Base-by-base conservation (phyloP, 1,284 basidiomycete genomes). In the Coriolopsis trogii region DNA sequence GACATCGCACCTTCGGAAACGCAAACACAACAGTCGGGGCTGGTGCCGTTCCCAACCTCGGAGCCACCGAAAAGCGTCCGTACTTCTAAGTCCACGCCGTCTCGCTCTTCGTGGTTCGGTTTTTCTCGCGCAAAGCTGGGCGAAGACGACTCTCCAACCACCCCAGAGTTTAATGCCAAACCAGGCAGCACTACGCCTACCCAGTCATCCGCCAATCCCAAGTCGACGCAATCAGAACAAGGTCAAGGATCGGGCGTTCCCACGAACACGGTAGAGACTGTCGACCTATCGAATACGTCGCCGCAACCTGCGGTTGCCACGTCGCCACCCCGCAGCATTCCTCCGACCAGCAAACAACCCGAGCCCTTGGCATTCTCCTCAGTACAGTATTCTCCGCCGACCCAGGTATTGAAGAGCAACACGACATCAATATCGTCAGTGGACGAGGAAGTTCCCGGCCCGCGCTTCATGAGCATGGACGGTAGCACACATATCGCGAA, bases 391-490 rank as follows among this genome's bases (percentile, higher is more conserved):
- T 59, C 57, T n/a, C 57, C 57, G 12, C 53, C 57, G 7, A 48
- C 40, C 12, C 29, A 51, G 13, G 41, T 16, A 15, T 18, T 53
- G 23, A 57, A 53, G 12, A 49, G 55, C 36, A 54, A 51, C 26
- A 30, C 58, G 15, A 62, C 56, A 2, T 65, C 63, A 3, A 54
- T 67, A 10, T 64, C 65, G 2, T 69, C 69, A 2, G 55, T 71
- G 2, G 69, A 71, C 49, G 66, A 69, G 24, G 67, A 68, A 41
- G 68, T 69, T 1, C 68, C 67, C 4, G 44, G 41, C 3, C 63
- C 53, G 18, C 46, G 51, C 15, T 36, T 53, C 18, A 40, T 40
- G 4, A 45, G 34, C 33, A 23, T 54, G 1, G 39, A 53, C 33
- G 55, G 25, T 42, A 39, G 44, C 8, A 23, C 55, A 23, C 31